Percentiles rank a stretch among this genome's conserved stretches.
These are phyloP conservation scores for Oleoguttula mirabilis DNA, from an alignment of 495 filamentous ascomycete species.

Conservation along the genomic window DNA sequence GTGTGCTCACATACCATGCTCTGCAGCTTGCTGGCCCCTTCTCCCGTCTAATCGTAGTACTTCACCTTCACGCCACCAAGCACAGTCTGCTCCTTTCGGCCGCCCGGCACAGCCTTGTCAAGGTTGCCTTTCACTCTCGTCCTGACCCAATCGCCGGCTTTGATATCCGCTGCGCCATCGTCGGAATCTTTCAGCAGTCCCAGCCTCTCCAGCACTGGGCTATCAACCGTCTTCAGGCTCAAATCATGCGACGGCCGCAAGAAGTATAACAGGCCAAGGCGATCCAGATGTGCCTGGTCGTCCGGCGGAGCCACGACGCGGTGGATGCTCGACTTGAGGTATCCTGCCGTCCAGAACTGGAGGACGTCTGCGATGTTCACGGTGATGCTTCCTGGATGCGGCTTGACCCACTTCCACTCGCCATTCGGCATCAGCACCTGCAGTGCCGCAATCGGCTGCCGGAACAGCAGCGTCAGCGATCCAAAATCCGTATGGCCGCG, in stretches of 20 bases:
- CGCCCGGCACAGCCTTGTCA: constrained; percentile 9
- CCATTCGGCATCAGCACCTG: constrained; percentile 32
- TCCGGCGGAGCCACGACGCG: constrained; percentile 22
- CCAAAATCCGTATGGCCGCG: constrained; percentile 45
- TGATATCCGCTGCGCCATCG: constrained; percentile 7
- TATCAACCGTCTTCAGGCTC: constrained; percentile 18
- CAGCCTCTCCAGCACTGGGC: constrained; percentile 18
- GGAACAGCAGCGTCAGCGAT: constrained; percentile 42
- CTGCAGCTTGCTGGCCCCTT: too few species aligned
- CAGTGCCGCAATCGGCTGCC: constrained; percentile 44
- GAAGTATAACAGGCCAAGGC: constrained; percentile 27
- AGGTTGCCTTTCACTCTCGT: constrained; percentile 16
- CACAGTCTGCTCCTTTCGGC: constrained; percentile 11
- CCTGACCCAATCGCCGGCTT: constrained; percentile 20
- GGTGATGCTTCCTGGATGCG: constrained; percentile 22
- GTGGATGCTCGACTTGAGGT: constrained; percentile 23
- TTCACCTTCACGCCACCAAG: constrained; percentile 13
- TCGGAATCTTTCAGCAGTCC: constrained; percentile 6
- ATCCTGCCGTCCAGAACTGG: constrained; percentile 23
- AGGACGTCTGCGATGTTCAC: constrained; percentile 26
- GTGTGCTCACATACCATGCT: too few species aligned
- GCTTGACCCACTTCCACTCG: constrained; percentile 26
- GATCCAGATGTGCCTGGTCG: constrained; percentile 25
- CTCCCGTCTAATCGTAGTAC: constrained; percentile 19
- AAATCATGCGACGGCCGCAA: constrained; percentile 18